Percentiles rank a stretch among this genome's conserved stretches.
These are phyloP conservation scores for Pseudogymnoascus sp. DNA, from an alignment of 2,329 filamentous ascomycete genomes.

Conservation along the genomic window DNA sequence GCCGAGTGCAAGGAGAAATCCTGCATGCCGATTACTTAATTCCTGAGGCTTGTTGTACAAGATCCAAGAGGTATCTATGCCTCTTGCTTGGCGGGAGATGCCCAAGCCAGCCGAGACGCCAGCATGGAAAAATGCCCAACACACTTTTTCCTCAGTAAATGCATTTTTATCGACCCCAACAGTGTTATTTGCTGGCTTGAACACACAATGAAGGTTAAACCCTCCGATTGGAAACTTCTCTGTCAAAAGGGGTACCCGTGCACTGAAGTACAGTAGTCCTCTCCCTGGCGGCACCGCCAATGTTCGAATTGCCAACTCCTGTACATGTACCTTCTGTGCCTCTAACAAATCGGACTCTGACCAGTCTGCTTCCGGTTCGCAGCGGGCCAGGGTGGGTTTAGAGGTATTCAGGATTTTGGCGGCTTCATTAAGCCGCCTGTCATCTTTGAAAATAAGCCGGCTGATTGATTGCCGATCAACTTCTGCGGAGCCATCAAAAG, in stretches of 20 bases:
- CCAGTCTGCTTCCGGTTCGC: conserved; percentile 68
- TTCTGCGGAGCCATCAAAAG: conserved; percentile 72
- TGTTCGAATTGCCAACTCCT: conserved; percentile 77
- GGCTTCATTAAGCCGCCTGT: conserved; percentile 82
- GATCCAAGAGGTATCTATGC: conserved; percentile 98
- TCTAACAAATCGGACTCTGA: conserved; percentile 82
- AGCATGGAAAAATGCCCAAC: conserved; percentile 97
- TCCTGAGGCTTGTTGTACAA: conserved; percentile 94
- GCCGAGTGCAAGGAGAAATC: conserved; percentile 82
- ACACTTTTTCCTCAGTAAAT: conserved; percentile 93
- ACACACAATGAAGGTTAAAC: conserved; percentile 84
- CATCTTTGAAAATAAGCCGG: conserved; percentile 80
- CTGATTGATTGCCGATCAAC: conserved; percentile 78
- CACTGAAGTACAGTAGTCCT: conserved; percentile 79
- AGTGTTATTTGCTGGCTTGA: conserved; percentile 85
- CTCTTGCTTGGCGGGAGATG: conserved; percentile 81
- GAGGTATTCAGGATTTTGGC: conserved; percentile 77
- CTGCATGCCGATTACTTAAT: conserved; percentile 90
- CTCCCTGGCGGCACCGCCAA: conserved; percentile 82
- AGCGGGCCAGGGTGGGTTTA: conserved; percentile 70
- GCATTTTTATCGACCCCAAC: conserved; percentile 83
- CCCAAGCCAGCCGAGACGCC: conserved; percentile 88
- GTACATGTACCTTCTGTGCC: conserved; percentile 83
- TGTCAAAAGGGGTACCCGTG: conserved; percentile 80
- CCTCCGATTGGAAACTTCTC: conserved; percentile 85